Evolutionary conservation across 2,329 filamentous ascomycete species (phyloP), one percentile per base, ranked within the genome.

Genomic region (Botryotinia globosa): DNA sequence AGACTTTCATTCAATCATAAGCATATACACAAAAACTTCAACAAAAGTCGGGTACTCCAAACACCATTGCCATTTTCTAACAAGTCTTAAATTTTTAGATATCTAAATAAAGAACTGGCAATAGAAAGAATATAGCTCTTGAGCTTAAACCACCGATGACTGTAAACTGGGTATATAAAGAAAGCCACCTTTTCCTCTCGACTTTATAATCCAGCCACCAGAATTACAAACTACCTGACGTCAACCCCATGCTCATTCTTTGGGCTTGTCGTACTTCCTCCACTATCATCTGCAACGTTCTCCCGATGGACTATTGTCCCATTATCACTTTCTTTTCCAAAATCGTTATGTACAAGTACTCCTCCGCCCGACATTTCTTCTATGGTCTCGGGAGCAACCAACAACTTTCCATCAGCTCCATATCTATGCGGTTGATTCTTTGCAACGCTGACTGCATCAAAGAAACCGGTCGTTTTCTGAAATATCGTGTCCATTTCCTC

Each of bases 401-500:
- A 48, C 16, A 72, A 39, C 42, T 72, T 64, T 22, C 70, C 70
- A 58, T 61, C 18, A 4, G 39, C 59, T 25, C 70, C 70, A 61
- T 68, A 72, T 48, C 54, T 59, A 4, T 61, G n/a, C 29, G 54
- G 25, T 25, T 68, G 16, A 25, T 68, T 42, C 32, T 61, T 61
- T 8, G 70, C 70, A 25, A 67, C 51, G 9, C 25, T n/a, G 14
- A 72, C 70, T n/a, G 45, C 63, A 16, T n/a, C 10, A 51, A 68
- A 68, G 62, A 63, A 68, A 48, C 62, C 18, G 8, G 45, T 63
- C 1, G 56, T 56, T 4, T 63, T 45, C 14, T 54, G 29, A 16
- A 69, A 72, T 32, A 72, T 69, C 25, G 32, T 44, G 62, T 72
- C 65, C 8, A 72, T 72, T 29, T 72, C 71, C 54, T 72, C 71